Evolutionary conservation across 495 filamentous ascomycete species (phyloP), one percentile per base, ranked within the genome.

Genomic region (Rusavskia elegans): DNA sequence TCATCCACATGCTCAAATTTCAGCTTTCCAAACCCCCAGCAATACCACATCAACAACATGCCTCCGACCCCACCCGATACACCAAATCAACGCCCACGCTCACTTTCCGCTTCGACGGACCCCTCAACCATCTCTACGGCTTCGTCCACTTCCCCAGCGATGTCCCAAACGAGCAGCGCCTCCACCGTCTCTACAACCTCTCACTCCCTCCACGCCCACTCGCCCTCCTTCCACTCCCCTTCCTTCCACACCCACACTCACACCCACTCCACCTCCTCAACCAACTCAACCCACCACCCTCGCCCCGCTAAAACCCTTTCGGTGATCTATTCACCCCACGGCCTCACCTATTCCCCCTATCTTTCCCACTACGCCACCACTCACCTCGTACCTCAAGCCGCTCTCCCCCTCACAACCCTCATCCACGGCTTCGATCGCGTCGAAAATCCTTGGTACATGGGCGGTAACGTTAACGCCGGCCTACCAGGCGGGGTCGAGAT

Each of bases 341-440:
- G 80, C 17, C 21, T 46, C 19, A 67, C 80, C 23, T 56, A 66
- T 3, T 57, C 53, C 37, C 72, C 73, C 51, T 61, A 70, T 37
- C 61, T 84, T 6, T 59, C 64, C 44, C 59, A 68, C n/a, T 84
- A 82, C 55, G 68, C 69, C 14, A 70, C 71, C 2, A 65, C 64
- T 0, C 76, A 83, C 56, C 76, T 83, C 1, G 65, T 74, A 27
- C 53, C 64, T n/a, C 66, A 71, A 54, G 68, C 71, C n/a, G 77
- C 80, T 1, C 67, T 81, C 0, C 82, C 81, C 0, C 65, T 86
- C 2, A 80, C 76, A 0, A 68, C 71, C 0, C 74, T 86, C 1
- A 64, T 85, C 0, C 82, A 86, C 57, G 77, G 75, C 48, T 79
- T 83, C 59, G 75, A 83, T 60, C 66, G 63, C 10, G 66, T 79